These are phyloP conservation scores for Nothomitra cinnamomea DNA, from an alignment of 2,329 filamentous ascomycete species.

Conservation along the genomic window DNA sequence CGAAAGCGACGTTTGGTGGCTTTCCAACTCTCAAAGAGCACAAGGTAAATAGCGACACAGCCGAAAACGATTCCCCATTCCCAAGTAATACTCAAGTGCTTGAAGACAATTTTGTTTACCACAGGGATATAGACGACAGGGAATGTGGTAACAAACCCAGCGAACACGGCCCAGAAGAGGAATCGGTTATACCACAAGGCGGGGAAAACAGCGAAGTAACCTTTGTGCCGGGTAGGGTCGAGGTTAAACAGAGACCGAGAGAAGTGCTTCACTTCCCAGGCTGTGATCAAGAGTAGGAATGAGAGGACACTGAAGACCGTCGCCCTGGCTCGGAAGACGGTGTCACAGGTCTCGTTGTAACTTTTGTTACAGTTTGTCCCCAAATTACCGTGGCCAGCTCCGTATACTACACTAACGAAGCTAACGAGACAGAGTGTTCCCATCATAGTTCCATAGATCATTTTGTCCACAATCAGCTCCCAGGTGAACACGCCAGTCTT, in stretches of 20 bases:
- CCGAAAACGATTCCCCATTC: conserved; percentile 55
- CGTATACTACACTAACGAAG: conserved; percentile 48
- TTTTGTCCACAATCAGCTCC: conserved; percentile 63
- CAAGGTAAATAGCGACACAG: conserved; percentile 42
- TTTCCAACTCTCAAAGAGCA: conserved; percentile 49
- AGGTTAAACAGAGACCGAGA: conserved; percentile 60
- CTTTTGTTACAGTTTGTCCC: conserved; percentile 41
- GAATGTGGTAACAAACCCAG: conserved; percentile 39
- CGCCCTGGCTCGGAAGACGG: conserved; percentile 53
- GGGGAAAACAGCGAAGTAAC: conserved; percentile 47
- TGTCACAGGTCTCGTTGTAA: conserved; percentile 37
- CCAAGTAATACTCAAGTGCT: conserved; percentile 47
- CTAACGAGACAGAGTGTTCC: conserved; percentile 46
- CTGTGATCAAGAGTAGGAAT: conserved; percentile 60
- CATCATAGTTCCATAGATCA: conserved; percentile 67
- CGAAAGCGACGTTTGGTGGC: conserved; percentile 37
- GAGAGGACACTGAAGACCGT: conserved; percentile 60
- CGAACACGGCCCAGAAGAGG: conserved; percentile 46
- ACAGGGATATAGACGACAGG: conserved; percentile 51
- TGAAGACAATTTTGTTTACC: conserved; percentile 47
- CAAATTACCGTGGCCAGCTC: conserved; percentile 42
- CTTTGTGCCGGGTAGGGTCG: conserved; percentile 42
- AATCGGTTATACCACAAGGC: conserved; percentile 60
- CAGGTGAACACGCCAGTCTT: conserved; percentile 55
- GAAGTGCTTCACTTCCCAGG: conserved; percentile 63